phyloP scores from a whole-genome alignment of 306 rosid genomes.

The Fagus crenata region DNA sequence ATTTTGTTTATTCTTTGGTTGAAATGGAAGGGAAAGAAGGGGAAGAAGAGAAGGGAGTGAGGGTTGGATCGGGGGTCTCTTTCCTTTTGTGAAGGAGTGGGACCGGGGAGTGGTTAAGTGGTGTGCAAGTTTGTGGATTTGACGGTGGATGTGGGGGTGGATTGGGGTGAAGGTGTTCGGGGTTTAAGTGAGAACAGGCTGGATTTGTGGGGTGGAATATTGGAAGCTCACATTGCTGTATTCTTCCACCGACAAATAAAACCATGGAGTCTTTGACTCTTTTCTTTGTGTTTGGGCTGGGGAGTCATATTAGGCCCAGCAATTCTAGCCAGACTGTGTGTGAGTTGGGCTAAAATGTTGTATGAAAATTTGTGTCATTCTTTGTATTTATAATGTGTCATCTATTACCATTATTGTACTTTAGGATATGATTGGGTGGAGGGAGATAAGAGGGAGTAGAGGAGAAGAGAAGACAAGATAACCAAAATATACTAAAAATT shows the following conservation, averaged over 20 bases:
- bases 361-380: no score
- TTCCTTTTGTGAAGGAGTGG: conserved; percentile 9
- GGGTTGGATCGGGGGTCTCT: conserved; percentile 35
- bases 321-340: neutral
- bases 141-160: conserved; percentile 18
- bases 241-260: conserved; percentile 33
- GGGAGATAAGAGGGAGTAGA: no score
- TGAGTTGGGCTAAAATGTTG: no score
- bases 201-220: conserved; percentile 23
- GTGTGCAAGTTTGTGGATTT: conserved; percentile 9
- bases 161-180: conserved; percentile 14
- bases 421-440: no score
- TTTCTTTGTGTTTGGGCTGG: neutral
- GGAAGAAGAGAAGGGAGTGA: neutral
- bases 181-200: conserved; percentile 37
- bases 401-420: no score
- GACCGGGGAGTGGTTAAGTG: conserved; percentile 7
- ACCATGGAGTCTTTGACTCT: no score
- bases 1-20: conserved; percentile 2
- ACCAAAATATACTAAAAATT: no score
- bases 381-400: no score
- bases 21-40: neutral
- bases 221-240: neutral
- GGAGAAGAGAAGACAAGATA: no score
- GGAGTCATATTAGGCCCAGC: neutral